Evolutionary conservation across 306 rosid genomes (phyloP), one percentile per base, ranked within the genome.

Genomic region (Sindora glabra): DNA sequence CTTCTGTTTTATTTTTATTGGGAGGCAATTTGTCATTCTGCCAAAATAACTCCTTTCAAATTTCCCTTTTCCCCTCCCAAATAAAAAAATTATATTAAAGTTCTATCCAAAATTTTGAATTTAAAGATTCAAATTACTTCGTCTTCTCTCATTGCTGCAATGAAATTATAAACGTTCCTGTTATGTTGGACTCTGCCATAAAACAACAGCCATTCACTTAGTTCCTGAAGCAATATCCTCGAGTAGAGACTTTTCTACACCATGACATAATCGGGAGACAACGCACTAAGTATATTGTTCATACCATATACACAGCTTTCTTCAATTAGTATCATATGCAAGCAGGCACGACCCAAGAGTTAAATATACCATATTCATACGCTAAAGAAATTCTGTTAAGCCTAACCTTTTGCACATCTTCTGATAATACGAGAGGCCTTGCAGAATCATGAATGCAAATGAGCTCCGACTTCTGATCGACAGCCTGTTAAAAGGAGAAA

Each of bases 371-470:
- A n/a, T n/a, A n/a, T n/a, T n/a, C n/a, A n/a, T n/a, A n/a, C n/a
- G n/a, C n/a, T n/a, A n/a, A n/a, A n/a, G n/a, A n/a, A n/a, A n/a
- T n/a, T n/a, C n/a, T n/a, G n/a, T n/a, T n/a, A n/a, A n/a, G n/a
- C n/a, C n/a, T 10, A 54, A 92, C 99, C 99, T 88, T 76, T 68
- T 69, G 71, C 51, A 80, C 85, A 72, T 92, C 96, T 54, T 26
- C 77, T 24, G 67, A 58, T 45, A 69, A 65, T 59, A 86, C 74
- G 60, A 88, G 75, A 68, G 99, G 99, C 61, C 96, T 86, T 48
- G 99, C 96, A 66, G 99, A 92, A 80, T 89, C 99, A 70, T 92
- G 99, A 71, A 92, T 57, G 70, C 96, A 89, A 58, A 92, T 94
- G 74, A 92, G 92, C 70, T 88, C 86, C 6, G 95, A 86, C 76